Conservation (phyloP, 345 rosid genomes). For the Citrus reticulata region DNA sequence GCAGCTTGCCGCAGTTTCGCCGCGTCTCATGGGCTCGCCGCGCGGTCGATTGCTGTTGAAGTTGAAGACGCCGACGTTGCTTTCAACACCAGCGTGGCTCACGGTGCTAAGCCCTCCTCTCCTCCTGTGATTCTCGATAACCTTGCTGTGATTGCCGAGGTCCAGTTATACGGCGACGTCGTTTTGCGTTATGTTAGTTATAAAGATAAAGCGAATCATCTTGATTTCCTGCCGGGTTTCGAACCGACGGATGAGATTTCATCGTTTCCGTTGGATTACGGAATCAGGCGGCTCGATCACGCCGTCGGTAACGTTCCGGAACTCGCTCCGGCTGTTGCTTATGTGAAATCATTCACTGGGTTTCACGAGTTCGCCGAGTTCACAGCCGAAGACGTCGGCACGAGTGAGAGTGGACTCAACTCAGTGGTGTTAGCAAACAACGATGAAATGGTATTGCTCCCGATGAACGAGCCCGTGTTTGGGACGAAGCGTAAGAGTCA, state of each 20-base stretch:
- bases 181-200: slow-evolving; percentile 76
- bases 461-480: slow-evolving; percentile 85
- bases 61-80: slow-evolving; percentile 77
- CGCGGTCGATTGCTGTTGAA: slow-evolving; percentile 64
- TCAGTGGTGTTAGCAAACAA: slow-evolving; percentile 76
- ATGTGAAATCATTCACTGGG: slow-evolving; percentile 69
- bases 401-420: slow-evolving; percentile 81
- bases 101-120: slow-evolving; percentile 58
- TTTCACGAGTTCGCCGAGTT: slow-evolving; percentile 94
- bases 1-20: slow-evolving; percentile 40
- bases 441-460: slow-evolving; percentile 71
- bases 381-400: slow-evolving; percentile 92
- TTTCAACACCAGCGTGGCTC: slow-evolving; percentile 50
- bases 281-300: slow-evolving; percentile 74
- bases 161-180: slow-evolving; percentile 77
- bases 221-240: slow-evolving; percentile 57
- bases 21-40: slow-evolving; percentile 69
- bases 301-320: slow-evolving; percentile 92
- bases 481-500: slow-evolving; percentile 96
- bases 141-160: slow-evolving; percentile 58
- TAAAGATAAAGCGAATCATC: slow-evolving; percentile 2
- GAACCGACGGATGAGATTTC: slow-evolving; percentile 45
- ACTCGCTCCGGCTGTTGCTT: slow-evolving; percentile 55
- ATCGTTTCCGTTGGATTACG: slow-evolving; percentile 67
- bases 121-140: slow-evolving; percentile 47